phyloP scores from a whole-genome alignment of 495 filamentous ascomycete genomes.

The Wilcoxina mikolae region DNA sequence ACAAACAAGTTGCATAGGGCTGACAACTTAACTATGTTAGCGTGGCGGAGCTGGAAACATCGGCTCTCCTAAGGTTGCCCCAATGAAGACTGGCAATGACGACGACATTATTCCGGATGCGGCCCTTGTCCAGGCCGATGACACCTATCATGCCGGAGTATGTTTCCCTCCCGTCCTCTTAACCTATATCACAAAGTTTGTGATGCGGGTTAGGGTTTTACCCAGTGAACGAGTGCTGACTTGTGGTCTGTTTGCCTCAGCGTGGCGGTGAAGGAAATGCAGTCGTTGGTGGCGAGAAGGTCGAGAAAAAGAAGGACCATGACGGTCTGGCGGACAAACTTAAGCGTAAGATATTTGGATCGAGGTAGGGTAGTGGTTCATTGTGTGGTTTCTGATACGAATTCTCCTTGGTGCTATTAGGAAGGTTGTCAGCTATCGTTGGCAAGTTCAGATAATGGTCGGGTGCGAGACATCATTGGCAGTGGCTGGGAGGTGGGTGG shows the following conservation, averaged over 20 bases:
- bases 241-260: slow-evolving; percentile 2
- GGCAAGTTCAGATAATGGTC: not conserved
- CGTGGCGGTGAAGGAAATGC: slow-evolving; percentile 20
- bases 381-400: not conserved
- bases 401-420: not conserved
- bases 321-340: slow-evolving; percentile 18
- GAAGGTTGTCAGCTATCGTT: not conserved
- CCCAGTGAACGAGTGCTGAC: not conserved
- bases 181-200: too few relatives aligned
- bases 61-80: slow-evolving; percentile 13
- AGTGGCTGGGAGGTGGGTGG: not conserved
- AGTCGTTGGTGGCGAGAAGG: not conserved
- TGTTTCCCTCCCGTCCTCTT: not conserved
- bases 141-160: slow-evolving; percentile 24
- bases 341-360: slow-evolving; percentile 17
- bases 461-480: not conserved
- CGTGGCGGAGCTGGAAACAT: slow-evolving; percentile 27
- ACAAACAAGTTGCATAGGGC: too few relatives aligned
- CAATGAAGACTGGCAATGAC: slow-evolving; percentile 15
- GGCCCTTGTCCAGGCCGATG: slow-evolving; percentile 17
- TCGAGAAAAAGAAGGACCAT: slow-evolving; percentile 13
- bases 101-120: slow-evolving; percentile 24
- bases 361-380: not conserved
- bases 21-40: slow-evolving; percentile 13
- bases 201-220: too few relatives aligned